Percentiles rank a stretch among this genome's conserved stretches.
phyloP scores from a whole-genome alignment of 1,284 basidiomycete species.

The Fomitopsis pinicola region DNA sequence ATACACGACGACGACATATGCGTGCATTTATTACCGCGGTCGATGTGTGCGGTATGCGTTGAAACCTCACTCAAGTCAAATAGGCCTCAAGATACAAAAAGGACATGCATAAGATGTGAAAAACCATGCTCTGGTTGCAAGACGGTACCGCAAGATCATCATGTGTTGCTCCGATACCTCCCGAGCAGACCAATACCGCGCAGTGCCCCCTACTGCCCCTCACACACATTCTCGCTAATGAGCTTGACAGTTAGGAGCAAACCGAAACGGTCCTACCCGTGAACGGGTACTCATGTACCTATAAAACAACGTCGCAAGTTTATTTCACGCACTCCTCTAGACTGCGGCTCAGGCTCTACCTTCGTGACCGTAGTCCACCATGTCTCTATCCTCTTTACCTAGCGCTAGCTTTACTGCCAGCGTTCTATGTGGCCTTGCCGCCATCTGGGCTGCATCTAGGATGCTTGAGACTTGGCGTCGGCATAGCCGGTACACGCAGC shows the following conservation, averaged over 20 bases:
- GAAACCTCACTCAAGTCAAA: too few relatives aligned
- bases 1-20: too few relatives aligned
- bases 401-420: background rate
- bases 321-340: background rate
- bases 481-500: constrained; percentile 23
- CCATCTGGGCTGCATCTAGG: constrained; percentile 14
- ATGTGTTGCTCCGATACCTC: too few relatives aligned
- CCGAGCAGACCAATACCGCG: too few relatives aligned
- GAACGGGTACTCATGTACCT: too few relatives aligned
- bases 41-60: too few relatives aligned
- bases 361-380: background rate
- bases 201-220: constrained; percentile 3
- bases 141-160: too few relatives aligned
- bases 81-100: too few relatives aligned
- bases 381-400: background rate
- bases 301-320: background rate
- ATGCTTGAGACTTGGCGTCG: constrained; percentile 6
- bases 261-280: too few relatives aligned
- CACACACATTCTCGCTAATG: constrained; percentile 8
- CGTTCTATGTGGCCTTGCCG: constrained; percentile 3
- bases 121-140: too few relatives aligned
- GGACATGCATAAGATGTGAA: too few relatives aligned
- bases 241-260: background rate
- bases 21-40: too few relatives aligned
- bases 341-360: background rate